A percentile compares a stretch with the other conserved stretches of the same genome.
These are phyloP conservation scores for Penicillium sp. DNA, from an alignment of 2,329 filamentous ascomycete species.

Conservation along the genomic window DNA sequence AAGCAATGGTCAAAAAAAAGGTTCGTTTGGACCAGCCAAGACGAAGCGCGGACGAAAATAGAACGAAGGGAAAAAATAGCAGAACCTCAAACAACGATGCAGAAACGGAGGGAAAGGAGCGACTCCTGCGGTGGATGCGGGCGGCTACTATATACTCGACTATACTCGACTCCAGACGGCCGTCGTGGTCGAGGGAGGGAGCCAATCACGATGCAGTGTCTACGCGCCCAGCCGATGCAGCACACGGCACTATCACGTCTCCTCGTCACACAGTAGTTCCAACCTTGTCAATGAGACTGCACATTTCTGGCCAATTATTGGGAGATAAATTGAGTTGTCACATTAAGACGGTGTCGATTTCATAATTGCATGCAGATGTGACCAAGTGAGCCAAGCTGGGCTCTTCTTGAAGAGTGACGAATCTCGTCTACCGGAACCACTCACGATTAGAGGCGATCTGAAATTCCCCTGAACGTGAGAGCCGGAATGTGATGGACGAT, in stretches of 20 bases:
- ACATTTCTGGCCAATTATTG: conserved; percentile 8
- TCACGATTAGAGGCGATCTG: too few species aligned
- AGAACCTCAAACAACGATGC: conserved; percentile 30
- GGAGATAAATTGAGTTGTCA: background rate
- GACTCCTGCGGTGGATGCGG: conserved; percentile 12
- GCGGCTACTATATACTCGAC: conserved; percentile 31
- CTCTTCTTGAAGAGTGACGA: too few species aligned
- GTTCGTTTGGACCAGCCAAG: conserved; percentile 42
- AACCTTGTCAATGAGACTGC: conserved; percentile 6
- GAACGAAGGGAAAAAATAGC: conserved; percentile 24
- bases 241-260: conserved; percentile 15
- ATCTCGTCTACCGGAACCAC: too few species aligned
- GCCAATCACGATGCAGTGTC: conserved; percentile 9
- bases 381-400: background rate
- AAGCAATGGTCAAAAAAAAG: conserved; percentile 14
- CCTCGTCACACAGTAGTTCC: conserved; percentile 16
- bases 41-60: conserved; percentile 32
- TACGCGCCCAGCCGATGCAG: conserved; percentile 20
- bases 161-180: background rate
- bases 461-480: too few species aligned
- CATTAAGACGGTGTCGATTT: background rate
- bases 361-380: conserved; percentile 1
- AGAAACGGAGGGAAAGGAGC: conserved; percentile 13
- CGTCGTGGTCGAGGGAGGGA: conserved; percentile 1
- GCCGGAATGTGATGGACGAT: too few species aligned